Conservation (phyloP, 768 basidiomycete genomes). For the Suillus variegatus region DNA sequence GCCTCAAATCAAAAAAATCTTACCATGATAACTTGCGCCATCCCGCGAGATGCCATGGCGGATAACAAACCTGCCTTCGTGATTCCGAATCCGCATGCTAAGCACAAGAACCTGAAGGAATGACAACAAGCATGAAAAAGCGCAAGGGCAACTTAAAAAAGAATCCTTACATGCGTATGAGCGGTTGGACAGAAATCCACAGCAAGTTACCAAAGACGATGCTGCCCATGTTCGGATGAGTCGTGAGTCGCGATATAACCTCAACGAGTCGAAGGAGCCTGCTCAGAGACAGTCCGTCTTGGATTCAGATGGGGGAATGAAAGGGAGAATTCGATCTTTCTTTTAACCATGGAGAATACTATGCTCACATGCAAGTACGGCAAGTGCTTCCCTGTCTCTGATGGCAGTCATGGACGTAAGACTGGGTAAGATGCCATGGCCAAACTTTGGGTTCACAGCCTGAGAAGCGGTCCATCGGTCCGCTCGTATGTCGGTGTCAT, state of each 20-base stretch:
- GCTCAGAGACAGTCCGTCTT: neutral
- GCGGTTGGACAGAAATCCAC: constrained; percentile 62
- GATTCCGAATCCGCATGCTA: constrained; percentile 54
- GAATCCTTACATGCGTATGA: constrained; percentile 55
- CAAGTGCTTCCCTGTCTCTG: neutral
- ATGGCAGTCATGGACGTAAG: neutral
- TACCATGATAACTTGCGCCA: constrained; percentile 62
- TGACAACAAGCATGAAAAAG: constrained; percentile 6
- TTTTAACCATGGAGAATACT: neutral
- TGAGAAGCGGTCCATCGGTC: neutral
- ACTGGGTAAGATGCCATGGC: neutral
- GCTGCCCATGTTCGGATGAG: constrained; percentile 15
- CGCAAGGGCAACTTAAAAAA: constrained; percentile 9
- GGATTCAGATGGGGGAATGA: neutral
- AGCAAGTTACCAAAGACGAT: constrained; percentile 47
- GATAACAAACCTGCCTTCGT: constrained; percentile 66
- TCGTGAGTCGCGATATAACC: neutral
- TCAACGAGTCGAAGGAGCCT: neutral
- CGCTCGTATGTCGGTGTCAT: neutral
- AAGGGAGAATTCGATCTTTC: too few relatives aligned
- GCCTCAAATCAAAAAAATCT: constrained; percentile 1
- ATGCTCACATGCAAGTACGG: neutral
- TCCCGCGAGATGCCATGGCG: constrained; percentile 55
- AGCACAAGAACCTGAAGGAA: constrained; percentile 50
- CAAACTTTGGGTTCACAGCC: too few relatives aligned